These are phyloP conservation scores for Canavalia gladiata DNA, from an alignment of 306 rosid species.

Conservation along the genomic window DNA sequence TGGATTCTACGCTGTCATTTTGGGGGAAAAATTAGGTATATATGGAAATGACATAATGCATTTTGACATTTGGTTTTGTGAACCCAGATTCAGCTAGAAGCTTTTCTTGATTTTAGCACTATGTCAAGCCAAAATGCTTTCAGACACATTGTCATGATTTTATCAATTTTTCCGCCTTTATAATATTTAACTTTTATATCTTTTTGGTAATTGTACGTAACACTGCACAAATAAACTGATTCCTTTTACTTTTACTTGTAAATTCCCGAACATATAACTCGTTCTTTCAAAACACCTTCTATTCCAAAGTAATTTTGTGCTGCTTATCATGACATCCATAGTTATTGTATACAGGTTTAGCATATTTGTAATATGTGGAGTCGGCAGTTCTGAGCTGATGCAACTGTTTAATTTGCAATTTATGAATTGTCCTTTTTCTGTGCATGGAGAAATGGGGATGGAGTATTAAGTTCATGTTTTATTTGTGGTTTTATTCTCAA, in stretches of 20 bases:
- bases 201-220: conserved; percentile 26
- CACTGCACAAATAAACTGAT: not conserved
- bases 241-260: conserved; percentile 9
- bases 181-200: conserved; percentile 30
- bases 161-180: conserved; percentile 11
- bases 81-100: conserved; percentile 11
- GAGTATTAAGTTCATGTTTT: not conserved
- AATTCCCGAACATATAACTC: conserved; percentile 19
- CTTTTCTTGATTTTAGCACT: not conserved
- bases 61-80: conserved; percentile 13
- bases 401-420: not conserved
- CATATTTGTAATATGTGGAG: conserved; percentile 13
- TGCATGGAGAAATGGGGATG: not conserved
- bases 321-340: conserved; percentile 6
- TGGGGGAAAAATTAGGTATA: conserved; percentile 22
- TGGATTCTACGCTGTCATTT: conserved; percentile 25
- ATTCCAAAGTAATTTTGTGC: not conserved
- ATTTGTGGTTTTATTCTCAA: conserved; percentile 5
- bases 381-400: conserved; percentile 22
- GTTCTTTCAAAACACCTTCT: not conserved
- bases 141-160: not conserved
- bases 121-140: conserved; percentile 16
- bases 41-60: conserved; percentile 26
- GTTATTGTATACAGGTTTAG: conserved; percentile 19
- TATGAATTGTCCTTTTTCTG: not conserved